Evolutionary conservation across 1,139 yeast genomes (phyloP), one percentile per base, ranked within the genome.

Genomic region (Hyphopichia khmerensis): DNA sequence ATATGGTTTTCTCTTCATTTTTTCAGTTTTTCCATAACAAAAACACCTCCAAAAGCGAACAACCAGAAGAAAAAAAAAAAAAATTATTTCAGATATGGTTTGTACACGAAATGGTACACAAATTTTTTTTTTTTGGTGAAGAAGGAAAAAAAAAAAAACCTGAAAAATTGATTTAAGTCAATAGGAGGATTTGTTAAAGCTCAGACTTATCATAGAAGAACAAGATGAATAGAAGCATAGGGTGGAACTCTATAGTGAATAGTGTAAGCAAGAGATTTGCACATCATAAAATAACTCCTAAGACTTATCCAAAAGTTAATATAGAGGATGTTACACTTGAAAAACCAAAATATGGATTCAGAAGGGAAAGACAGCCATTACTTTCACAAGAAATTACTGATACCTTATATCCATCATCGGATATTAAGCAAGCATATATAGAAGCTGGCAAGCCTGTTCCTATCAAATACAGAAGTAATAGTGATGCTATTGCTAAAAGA

Each of bases 371-470:
- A 59, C 56, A 53, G 18, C 76, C 76, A 13, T 59, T 72, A 44
- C 55, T 73, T 45, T 69, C 76, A 11, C 76, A 71, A 53, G 43
- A 63, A 18, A 72, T 70, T 17, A 67, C 63, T 13, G 68, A 70
- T 45, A 67, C 74, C 8, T 53, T 73, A 35, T 72, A 72, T 48
- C 75, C 78, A n/a, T 57, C 60, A 37, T 60, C 60, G 36, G 73
- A 62, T 40, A 69, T 73, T 47, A 64, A 60, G 47, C 54, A 60
- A 36, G 55, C 57, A 46, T 73, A 73, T 52, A 46, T 54, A 35
- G 64, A 65, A 38, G 65, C 65, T 3, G 76, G 75, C 13, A 71
- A 72, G 47, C 72, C 73, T 6, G 69, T 72, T 16, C 79, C 79
- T 8, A 69, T 69, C 48, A 69, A 69, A 55, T 66, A 60, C 53